phyloP scores from a whole-genome alignment of 73 alveolate species.

The Uronychia binucleata region DNA sequence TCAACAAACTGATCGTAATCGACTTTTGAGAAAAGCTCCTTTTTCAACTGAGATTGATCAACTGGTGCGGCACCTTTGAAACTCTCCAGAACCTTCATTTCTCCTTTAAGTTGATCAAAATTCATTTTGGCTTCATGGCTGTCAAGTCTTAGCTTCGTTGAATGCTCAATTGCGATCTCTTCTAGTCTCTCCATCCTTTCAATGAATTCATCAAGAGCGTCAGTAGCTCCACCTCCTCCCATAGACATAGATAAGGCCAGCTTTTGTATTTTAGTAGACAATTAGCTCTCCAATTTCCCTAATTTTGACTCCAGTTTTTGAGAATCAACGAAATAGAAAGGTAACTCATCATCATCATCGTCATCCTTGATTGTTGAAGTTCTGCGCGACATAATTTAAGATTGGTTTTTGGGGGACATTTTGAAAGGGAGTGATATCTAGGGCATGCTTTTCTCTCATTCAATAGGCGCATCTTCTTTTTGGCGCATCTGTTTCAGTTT shows the following conservation, averaged over 20 bases:
- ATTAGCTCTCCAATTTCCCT: neutral
- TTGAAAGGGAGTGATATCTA: neutral
- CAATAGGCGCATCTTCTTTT: neutral
- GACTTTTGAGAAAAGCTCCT: neutral
- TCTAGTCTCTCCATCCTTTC: neutral
- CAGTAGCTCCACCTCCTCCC: neutral
- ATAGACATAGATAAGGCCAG: neutral
- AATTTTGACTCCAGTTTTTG: neutral
- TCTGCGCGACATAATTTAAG: no score
- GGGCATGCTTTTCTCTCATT: neutral
- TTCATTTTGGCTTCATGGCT: neutral
- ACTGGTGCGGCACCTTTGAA: no score
- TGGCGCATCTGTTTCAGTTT: neutral
- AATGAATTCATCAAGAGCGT: neutral
- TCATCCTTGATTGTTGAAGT: no score
- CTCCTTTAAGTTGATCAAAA: no score
- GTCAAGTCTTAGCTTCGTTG: neutral
- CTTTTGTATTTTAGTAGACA: neutral
- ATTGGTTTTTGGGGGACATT: no score
- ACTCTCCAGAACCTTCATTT: no score
- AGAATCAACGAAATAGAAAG: neutral
- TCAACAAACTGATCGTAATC: neutral
- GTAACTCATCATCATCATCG: neutral
- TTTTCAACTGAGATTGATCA: neutral
- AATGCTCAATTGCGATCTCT: neutral